These are phyloP conservation scores for Zygotorulaspora chibaensis DNA, from an alignment of 805 yeast genomes.

Conservation along the genomic window DNA sequence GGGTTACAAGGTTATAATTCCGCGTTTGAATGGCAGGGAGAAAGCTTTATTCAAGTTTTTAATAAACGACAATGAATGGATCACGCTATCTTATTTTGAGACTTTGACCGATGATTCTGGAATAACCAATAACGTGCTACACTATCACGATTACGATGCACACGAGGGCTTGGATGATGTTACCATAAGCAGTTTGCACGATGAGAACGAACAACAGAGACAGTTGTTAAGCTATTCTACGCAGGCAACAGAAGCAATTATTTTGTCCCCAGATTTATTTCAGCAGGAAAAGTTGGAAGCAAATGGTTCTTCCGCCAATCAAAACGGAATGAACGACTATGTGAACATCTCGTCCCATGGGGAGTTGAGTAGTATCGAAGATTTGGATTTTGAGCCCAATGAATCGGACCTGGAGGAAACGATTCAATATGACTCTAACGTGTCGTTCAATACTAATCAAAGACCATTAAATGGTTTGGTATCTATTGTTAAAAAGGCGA, in stretches of 20 bases:
- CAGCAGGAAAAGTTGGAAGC: slow-evolving; percentile 1
- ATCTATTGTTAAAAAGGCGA: slow-evolving; percentile 22
- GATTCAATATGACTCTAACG: slow-evolving; percentile 12
- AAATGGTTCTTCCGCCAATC: slow-evolving; percentile 3
- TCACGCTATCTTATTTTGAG: slow-evolving; percentile 25
- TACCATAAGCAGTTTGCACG: slow-evolving; percentile 15
- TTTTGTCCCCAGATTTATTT: slow-evolving; percentile 5
- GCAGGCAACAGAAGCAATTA: slow-evolving; percentile 2
- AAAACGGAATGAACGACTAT: slow-evolving; percentile 19
- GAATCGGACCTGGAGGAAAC: slow-evolving; percentile 15
- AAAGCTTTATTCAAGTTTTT: slow-evolving; percentile 22
- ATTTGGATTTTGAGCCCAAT: slow-evolving; percentile 17
- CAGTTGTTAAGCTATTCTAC: slow-evolving; percentile 10
- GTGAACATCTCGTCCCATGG: slow-evolving; percentile 30
- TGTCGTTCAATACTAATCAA: slow-evolving; percentile 10
- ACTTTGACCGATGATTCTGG: slow-evolving; percentile 24
- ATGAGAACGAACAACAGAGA: slow-evolving; percentile 14
- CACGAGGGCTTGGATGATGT: slow-evolving; percentile 19
- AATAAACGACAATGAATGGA: slow-evolving; percentile 27
- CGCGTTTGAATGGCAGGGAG: slow-evolving; percentile 12
- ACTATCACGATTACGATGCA: slow-evolving; percentile 16
- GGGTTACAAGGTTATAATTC: slow-evolving; percentile 18
- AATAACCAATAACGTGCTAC: slow-evolving; percentile 22
- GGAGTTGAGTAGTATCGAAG: slow-evolving; percentile 31
- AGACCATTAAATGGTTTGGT: slow-evolving; percentile 18